A percentile compares a stretch with the other conserved stretches of the same genome.
Conservation (phyloP, 2,329 filamentous ascomycete species). For the Penicillium sp. region DNA sequence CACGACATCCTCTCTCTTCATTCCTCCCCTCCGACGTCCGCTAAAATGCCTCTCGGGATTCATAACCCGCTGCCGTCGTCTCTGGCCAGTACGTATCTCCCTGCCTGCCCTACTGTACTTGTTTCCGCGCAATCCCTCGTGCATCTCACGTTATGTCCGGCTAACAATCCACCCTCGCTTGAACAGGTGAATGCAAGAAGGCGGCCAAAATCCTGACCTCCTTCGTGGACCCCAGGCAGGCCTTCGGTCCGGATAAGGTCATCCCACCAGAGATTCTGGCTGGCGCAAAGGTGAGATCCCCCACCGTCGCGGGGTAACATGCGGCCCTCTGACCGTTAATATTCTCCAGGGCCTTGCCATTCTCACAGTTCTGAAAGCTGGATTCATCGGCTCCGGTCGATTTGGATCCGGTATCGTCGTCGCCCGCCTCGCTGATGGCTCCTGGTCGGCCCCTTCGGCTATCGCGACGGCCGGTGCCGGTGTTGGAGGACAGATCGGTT, state of each 20-base stretch:
- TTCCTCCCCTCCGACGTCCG: conserved; percentile 8
- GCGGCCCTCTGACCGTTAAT: conserved; percentile 8
- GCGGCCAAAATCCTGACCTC: conserved; percentile 92
- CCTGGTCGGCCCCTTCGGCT: conserved; percentile 52
- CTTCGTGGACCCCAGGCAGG: conserved; percentile 88
- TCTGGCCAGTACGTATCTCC: conserved; percentile 44
- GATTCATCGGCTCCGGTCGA: conserved; percentile 51
- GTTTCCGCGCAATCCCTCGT: conserved; percentile 34
- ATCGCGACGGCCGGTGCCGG: conserved; percentile 50
- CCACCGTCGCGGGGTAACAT: conserved; percentile 3
- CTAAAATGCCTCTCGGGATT: conserved; percentile 45
- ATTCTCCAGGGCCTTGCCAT: conserved; percentile 47
- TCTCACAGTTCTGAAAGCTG: conserved; percentile 51
- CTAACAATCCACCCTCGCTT: conserved; percentile 32
- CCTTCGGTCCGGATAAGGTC: conserved; percentile 94
- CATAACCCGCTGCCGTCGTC: conserved; percentile 50
- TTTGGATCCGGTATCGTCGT: conserved; percentile 52
- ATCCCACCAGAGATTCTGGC: conserved; percentile 88
- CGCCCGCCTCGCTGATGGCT: conserved; percentile 48
- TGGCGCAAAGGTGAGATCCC: conserved; percentile 75
- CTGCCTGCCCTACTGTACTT: conserved; percentile 8
- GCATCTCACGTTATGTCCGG: conserved; percentile 13
- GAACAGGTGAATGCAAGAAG: conserved; percentile 90
- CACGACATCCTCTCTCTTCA: conserved; percentile 4
- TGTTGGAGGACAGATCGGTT: conserved; percentile 52